Conservation (phyloP, 257 asterid species). For the Paraleonurus japonicus region DNA sequence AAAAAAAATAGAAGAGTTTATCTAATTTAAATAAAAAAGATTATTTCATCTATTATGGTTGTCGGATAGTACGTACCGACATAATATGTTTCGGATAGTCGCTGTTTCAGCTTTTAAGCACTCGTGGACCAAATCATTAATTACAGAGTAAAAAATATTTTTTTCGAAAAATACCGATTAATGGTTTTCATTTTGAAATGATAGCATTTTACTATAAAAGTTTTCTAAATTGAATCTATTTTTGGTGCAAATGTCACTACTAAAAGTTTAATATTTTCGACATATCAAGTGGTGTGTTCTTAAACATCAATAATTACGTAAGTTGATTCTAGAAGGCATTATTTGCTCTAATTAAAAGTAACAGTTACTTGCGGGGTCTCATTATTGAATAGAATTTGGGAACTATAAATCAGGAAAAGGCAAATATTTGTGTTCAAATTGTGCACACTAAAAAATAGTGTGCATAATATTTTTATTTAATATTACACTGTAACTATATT, state of each 20-base stretch:
- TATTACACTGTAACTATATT: too few species aligned
- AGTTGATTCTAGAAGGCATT: background rate
- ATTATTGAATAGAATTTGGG: too few species aligned
- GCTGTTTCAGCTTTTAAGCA: background rate
- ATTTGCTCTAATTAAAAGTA: too few species aligned
- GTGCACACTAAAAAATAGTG: too few species aligned
- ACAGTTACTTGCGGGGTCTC: too few species aligned
- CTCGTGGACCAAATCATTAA: background rate
- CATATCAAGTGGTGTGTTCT: conserved; percentile 21
- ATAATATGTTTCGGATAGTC: background rate
- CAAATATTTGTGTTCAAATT: too few species aligned
- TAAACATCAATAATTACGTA: too few species aligned
- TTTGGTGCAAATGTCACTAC: background rate
- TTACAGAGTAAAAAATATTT: background rate
- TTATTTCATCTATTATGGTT: too few species aligned
- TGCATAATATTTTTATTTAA: too few species aligned
- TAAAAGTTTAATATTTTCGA: background rate
- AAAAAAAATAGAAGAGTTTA: too few species aligned
- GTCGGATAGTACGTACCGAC: conserved; percentile 23
- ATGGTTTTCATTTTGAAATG: background rate
- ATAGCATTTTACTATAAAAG: background rate
- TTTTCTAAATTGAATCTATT: background rate
- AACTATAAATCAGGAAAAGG: too few species aligned
- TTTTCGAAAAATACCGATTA: background rate
- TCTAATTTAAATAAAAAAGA: too few species aligned